Evolutionary conservation across 164 flowering plant genomes (phyloP).

Genomic region (Cinnamomum chago): DNA sequence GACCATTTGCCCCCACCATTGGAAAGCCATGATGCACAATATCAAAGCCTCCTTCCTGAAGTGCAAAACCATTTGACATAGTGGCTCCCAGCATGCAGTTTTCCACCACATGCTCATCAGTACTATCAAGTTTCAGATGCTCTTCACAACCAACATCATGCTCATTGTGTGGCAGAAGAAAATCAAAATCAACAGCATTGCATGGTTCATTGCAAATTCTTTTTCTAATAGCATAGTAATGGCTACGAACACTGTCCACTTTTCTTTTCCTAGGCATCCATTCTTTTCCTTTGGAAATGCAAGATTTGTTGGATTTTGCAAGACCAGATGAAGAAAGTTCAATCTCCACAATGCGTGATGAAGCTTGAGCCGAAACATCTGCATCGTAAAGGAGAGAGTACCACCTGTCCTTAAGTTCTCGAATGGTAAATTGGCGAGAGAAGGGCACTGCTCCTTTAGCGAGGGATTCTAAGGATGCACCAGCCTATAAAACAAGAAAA

Average conservation of each 20-base stretch:
- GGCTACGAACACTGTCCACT: slow-evolving; percentile 52
- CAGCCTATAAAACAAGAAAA: slow-evolving; percentile 43
- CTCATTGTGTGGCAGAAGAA: slow-evolving; percentile 39
- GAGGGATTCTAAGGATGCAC: slow-evolving; percentile 92
- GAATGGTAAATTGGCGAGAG: slow-evolving; percentile 60
- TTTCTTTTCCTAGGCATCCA: slow-evolving; percentile 47
- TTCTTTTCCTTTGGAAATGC: slow-evolving; percentile 35
- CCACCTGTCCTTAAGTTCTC: slow-evolving; percentile 83
- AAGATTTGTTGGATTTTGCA: slow-evolving; percentile 30
- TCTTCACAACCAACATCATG: slow-evolving; percentile 26
- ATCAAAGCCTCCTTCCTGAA: slow-evolving; percentile 47
- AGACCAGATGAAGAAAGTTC: slow-evolving; percentile 34
- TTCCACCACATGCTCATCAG: slow-evolving; percentile 27
- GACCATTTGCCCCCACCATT: slow-evolving; percentile 18
- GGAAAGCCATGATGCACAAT: slow-evolving; percentile 37
- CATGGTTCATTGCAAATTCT: slow-evolving; percentile 53
- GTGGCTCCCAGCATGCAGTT: slow-evolving; percentile 34
- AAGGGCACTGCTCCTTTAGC: slow-evolving; percentile 91
- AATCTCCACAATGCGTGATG: slow-evolving; percentile 48
- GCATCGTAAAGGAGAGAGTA: slow-evolving; percentile 78
- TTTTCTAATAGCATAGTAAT: slow-evolving; percentile 75
- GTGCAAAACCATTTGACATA: slow-evolving; percentile 31
- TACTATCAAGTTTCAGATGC: slow-evolving; percentile 13
- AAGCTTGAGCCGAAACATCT: slow-evolving; percentile 53
- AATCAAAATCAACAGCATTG: slow-evolving; percentile 37